Base-by-base conservation (phyloP, 2,329 filamentous ascomycete species). In the Pseudogymnoascus sp. region DNA sequence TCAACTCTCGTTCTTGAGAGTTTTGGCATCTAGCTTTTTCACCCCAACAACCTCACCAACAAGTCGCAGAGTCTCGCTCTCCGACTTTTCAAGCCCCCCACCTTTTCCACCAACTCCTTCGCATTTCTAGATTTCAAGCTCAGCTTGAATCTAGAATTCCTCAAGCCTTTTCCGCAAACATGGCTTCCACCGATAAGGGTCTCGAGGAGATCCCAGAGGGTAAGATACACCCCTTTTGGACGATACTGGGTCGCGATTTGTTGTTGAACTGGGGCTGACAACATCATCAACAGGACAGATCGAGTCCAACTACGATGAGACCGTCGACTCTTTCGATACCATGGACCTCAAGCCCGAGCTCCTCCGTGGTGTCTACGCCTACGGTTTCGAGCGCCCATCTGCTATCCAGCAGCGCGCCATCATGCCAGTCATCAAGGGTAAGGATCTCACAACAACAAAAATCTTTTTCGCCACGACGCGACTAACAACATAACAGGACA, bases 291-390 rank as follows among this genome's bases (percentile, higher is more conserved):
- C 78, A 96, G 93, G 89, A 81, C 92, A 96, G 84, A 99, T 99
- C 86, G 96, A 99, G 87, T 96, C 93, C 78, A 99, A 99, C 91
- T 99, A 97, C 84, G 95, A 99, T 86, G 93, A 97, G 87, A 93
- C 93, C 75, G 93, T 95, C 80, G 96, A 99, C 82, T 96, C 92
- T 67, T 99, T 99, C 82, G 95, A 99, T 82, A 86, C 93, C 74
- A 99, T 99, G 95, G 88, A 88, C 82, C 87, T 99, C 76, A 96
- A 96, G 87, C 77, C 91, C 69, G 95, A 99, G 85, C 90, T 99
- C 76, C 91, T 99, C 77, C 92, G 95, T 82, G 95, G 90, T 84
- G 91, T 99, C 79, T 99, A 97, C 80, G 95, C 95, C 78, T 99
- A 99, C 80, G 95, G 95, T 90, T 99, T 99, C 84, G 95, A 99